Conservation (phyloP, 2,329 filamentous ascomycete species). For the Epichloe festucae region DNA sequence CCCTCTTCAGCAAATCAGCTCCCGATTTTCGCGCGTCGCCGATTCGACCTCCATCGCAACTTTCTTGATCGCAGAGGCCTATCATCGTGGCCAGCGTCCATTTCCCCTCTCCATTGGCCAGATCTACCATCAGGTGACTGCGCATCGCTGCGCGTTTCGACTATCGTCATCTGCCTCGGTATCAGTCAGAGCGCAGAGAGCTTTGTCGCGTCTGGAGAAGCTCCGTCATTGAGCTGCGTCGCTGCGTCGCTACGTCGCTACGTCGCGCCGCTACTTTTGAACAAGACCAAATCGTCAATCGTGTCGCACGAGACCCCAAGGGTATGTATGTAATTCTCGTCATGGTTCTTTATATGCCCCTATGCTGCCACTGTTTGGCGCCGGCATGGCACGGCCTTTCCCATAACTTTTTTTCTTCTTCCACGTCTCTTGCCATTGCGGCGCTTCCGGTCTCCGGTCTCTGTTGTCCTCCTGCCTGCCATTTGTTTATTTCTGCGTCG, state of each 20-base stretch:
- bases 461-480: not conserved
- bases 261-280: conserved; percentile 9
- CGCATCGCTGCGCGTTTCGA: conserved; percentile 7
- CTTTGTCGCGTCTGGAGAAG: conserved; percentile 7
- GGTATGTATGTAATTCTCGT: conserved; percentile 1
- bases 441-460: not conserved
- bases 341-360: not conserved
- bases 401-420: not conserved
- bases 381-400: not conserved
- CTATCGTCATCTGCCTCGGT: conserved; percentile 12
- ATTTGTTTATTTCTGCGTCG: not conserved
- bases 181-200: conserved; percentile 13
- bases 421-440: not conserved
- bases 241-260: conserved; percentile 9
- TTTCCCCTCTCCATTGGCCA: conserved; percentile 34
- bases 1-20: conserved; percentile 37
- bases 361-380: not conserved
- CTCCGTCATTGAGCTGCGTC: conserved; percentile 8
- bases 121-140: conserved; percentile 38
- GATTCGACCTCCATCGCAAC: conserved; percentile 21
- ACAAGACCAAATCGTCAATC: too few species aligned
- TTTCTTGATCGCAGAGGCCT: conserved; percentile 33
- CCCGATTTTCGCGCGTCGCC: conserved; percentile 22
- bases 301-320: conserved; percentile 1
- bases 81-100: conserved; percentile 34